A percentile compares a stretch with the other conserved stretches of the same genome.
phyloP scores from a whole-genome alignment of 2,329 filamentous ascomycete species.

The Sporothrix sp. region DNA sequence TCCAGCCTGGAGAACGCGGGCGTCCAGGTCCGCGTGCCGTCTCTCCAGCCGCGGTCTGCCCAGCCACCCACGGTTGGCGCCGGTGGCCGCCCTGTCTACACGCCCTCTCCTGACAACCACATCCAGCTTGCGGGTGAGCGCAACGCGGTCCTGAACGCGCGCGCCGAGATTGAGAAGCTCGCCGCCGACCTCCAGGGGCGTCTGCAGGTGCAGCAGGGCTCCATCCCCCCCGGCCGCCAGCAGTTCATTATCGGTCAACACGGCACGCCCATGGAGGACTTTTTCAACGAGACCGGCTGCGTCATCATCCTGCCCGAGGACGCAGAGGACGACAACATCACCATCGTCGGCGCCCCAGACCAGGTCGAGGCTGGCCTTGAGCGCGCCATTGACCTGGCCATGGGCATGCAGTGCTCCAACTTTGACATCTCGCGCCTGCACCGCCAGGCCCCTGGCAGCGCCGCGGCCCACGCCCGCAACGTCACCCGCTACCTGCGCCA shows the following conservation, averaged over 20 bases:
- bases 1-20: conserved; percentile 63
- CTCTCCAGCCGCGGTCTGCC: conserved; percentile 65
- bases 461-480: conserved; percentile 70
- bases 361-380: conserved; percentile 67
- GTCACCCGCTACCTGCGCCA: conserved; percentile 81
- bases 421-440: conserved; percentile 78
- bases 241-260: conserved; percentile 89
- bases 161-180: conserved; percentile 69
- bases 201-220: conserved; percentile 66
- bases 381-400: conserved; percentile 78
- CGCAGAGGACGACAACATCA: conserved; percentile 73
- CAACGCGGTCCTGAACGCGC: conserved; percentile 66
- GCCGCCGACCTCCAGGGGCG: conserved; percentile 66
- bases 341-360: conserved; percentile 70
- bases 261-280: conserved; percentile 71
- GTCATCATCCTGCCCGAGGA: conserved; percentile 70
- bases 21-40: conserved; percentile 72
- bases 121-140: conserved; percentile 86
- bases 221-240: conserved; percentile 78
- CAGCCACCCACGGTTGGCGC: conserved; percentile 54
- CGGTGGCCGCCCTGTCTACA: conserved; percentile 58
- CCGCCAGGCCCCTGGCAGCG: conserved; percentile 59
- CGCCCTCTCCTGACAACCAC: conserved; percentile 60
- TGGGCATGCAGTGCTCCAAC: conserved; percentile 73
- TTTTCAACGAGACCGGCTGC: conserved; percentile 85